A percentile compares a stretch with the other conserved stretches of the same genome.
Evolutionary conservation across 495 filamentous ascomycete genomes (phyloP).

Genomic region (Xeromyces bisporus): DNA sequence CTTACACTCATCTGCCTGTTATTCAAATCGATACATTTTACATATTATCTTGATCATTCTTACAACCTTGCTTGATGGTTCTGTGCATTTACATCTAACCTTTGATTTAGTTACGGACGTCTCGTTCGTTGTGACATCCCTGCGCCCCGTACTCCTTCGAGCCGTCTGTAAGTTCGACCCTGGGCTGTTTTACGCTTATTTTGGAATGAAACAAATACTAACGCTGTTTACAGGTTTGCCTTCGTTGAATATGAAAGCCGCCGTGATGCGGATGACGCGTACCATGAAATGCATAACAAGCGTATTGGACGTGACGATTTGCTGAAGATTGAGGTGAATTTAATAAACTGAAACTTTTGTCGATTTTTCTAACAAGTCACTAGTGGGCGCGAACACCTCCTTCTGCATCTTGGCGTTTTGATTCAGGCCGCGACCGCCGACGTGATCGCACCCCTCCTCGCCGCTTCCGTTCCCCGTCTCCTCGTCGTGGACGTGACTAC

Average conservation of each 20-base stretch:
- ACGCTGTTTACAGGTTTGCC: conserved; percentile 53
- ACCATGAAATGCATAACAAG: conserved; percentile 99
- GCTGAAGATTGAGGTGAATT: conserved; percentile 86
- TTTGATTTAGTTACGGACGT: conserved; percentile 66
- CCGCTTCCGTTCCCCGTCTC: conserved; percentile 54
- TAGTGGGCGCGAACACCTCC: conserved; percentile 98
- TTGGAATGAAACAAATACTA: too few relatives aligned
- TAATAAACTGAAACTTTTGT: neutral
- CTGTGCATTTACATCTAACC: conserved; percentile 3
- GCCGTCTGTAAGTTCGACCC: conserved; percentile 64
- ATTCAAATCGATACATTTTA: neutral
- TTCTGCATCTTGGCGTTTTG: conserved; percentile 96
- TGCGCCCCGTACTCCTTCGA: conserved; percentile 78
- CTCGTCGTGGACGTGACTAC: conserved; percentile 64
- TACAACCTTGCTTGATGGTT: neutral
- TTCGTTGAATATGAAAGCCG: conserved; percentile 99
- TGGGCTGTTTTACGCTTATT: too few relatives aligned
- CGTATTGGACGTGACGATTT: conserved; percentile 90
- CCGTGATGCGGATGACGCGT: conserved; percentile 97
- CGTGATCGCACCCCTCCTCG: conserved; percentile 70
- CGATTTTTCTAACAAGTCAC: conserved; percentile 2
- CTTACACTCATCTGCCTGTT: too few relatives aligned
- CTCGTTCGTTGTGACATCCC: conserved; percentile 98
- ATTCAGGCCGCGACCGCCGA: conserved; percentile 63
- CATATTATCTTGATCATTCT: neutral